These are phyloP conservation scores for Dipteronia dyeriana DNA, from an alignment of 345 rosid genomes.

Conservation along the genomic window DNA sequence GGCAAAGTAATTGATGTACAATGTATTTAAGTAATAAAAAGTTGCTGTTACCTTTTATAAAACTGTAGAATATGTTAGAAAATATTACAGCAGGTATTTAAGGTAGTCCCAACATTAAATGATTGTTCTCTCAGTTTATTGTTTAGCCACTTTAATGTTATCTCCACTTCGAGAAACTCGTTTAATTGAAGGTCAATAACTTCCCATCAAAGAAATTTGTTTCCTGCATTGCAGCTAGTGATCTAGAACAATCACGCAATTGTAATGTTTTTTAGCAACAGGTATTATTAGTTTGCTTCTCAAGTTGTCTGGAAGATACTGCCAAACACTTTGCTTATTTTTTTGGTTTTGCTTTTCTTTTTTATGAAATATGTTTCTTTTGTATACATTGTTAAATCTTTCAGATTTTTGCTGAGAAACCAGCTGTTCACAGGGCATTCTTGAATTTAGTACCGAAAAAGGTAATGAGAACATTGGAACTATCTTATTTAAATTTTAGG, in stretches of 20 bases:
- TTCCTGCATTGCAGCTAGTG: not conserved
- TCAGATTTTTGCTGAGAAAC: constrained; percentile 97
- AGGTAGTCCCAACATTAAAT: not conserved
- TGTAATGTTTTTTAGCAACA: not conserved
- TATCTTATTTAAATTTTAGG: constrained; percentile 2
- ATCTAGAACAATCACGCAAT: not conserved
- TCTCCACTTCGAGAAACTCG: not conserved
- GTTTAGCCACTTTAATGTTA: not conserved
- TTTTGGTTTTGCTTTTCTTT: not conserved
- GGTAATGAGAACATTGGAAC: constrained; percentile 49
- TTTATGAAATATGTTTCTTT: constrained; percentile 12
- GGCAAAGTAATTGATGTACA: not conserved
- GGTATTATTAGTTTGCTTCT: constrained; percentile 11
- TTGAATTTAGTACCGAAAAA: constrained; percentile 79
- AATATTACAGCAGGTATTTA: not conserved
- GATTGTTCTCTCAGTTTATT: not conserved
- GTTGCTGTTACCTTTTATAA: not conserved
- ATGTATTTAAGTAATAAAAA: not conserved
- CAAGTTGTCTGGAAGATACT: not conserved
- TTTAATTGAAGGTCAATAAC: not conserved
- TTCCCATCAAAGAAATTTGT: constrained; percentile 7
- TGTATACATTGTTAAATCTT: constrained; percentile 19
- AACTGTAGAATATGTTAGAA: not conserved
- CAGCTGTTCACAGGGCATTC: constrained; percentile 89
- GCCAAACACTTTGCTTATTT: not conserved